Conservation (phyloP, 345 rosid species). For the Melastoma malabathricum region DNA sequence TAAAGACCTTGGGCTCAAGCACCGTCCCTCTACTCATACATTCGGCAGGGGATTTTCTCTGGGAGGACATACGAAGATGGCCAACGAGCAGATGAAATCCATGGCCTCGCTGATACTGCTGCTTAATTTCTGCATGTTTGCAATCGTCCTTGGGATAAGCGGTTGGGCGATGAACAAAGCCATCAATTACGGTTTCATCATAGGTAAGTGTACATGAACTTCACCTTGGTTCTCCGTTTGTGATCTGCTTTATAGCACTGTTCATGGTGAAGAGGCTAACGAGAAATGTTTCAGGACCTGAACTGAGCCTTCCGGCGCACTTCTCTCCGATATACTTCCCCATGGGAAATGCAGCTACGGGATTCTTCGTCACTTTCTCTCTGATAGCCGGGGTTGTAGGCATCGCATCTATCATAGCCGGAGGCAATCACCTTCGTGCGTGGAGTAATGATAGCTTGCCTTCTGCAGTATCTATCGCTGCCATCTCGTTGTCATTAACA, state of each 20-base stretch:
- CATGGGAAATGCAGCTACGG: slow-evolving; percentile 95
- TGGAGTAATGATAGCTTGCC: slow-evolving; percentile 58
- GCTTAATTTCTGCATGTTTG: slow-evolving; percentile 72
- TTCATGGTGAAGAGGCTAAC: background rate
- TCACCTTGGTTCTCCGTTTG: background rate
- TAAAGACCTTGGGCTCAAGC: no score
- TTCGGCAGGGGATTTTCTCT: background rate
- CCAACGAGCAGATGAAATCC: slow-evolving; percentile 29
- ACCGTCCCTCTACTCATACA: no score
- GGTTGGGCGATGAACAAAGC: slow-evolving; percentile 81
- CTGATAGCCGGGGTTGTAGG: slow-evolving; percentile 85
- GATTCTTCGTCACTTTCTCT: slow-evolving; percentile 72
- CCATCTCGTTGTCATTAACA: slow-evolving; percentile 83
- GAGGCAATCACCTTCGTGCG: slow-evolving; percentile 47
- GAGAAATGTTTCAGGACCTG: slow-evolving; percentile 36
- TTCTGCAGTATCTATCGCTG: slow-evolving; percentile 55
- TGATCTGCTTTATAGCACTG: background rate
- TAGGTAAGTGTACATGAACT: slow-evolving; percentile 45
- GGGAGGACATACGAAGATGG: slow-evolving; percentile 20
- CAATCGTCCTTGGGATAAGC: slow-evolving; percentile 55
- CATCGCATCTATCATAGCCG: slow-evolving; percentile 58
- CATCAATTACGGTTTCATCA: slow-evolving; percentile 63
- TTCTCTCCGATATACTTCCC: slow-evolving; percentile 88
- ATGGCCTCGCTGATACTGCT: slow-evolving; percentile 47
- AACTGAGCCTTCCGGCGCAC: slow-evolving; percentile 60